phyloP scores from a whole-genome alignment of 106 monocot species.

The Dioscorea dumetorum region DNA sequence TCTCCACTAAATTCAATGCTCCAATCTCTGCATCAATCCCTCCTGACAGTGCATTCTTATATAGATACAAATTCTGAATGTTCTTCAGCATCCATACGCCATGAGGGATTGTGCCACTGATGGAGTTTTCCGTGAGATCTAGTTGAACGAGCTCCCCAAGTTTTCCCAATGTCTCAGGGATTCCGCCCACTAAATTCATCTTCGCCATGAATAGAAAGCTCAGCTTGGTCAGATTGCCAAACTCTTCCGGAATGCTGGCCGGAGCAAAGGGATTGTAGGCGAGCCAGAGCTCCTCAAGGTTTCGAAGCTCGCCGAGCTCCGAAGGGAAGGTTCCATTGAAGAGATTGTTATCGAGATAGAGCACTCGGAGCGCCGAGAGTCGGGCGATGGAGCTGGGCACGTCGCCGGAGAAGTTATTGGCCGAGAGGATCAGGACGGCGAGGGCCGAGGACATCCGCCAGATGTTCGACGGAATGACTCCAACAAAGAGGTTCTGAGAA shows the following conservation, averaged over 20 bases:
- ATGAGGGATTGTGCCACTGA: slow-evolving; percentile 33
- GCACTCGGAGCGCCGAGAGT: slow-evolving; percentile 7
- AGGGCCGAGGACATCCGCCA: slow-evolving; percentile 16
- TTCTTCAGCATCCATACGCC: slow-evolving; percentile 35
- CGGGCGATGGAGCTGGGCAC: slow-evolving; percentile 35
- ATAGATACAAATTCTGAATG: slow-evolving; percentile 19
- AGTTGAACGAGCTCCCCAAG: slow-evolving; percentile 14
- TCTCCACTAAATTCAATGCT: slow-evolving; percentile 14
- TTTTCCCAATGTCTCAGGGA: slow-evolving; percentile 21
- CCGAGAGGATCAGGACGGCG: slow-evolving; percentile 13
- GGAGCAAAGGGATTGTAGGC: slow-evolving; percentile 38
- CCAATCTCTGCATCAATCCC: slow-evolving; percentile 18
- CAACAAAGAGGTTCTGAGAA: slow-evolving; percentile 45
- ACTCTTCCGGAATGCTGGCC: slow-evolving; percentile 26
- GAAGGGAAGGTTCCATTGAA: slow-evolving; percentile 39
- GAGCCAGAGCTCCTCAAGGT: slow-evolving; percentile 25
- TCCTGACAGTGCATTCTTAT: slow-evolving; percentile 23
- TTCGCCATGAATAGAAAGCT: slow-evolving; percentile 18
- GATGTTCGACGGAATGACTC: slow-evolving; percentile 34
- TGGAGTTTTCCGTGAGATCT: slow-evolving; percentile 25
- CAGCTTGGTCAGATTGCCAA: slow-evolving; percentile 42
- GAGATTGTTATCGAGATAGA: slow-evolving; percentile 47
- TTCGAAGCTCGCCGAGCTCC: slow-evolving; percentile 32
- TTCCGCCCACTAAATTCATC: slow-evolving; percentile 31
- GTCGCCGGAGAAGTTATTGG: slow-evolving; percentile 55